A percentile compares a stretch with the other conserved stretches of the same genome.
Evolutionary conservation across 164 flowering plant species (phyloP).

Genomic region (Vitis amurensis): DNA sequence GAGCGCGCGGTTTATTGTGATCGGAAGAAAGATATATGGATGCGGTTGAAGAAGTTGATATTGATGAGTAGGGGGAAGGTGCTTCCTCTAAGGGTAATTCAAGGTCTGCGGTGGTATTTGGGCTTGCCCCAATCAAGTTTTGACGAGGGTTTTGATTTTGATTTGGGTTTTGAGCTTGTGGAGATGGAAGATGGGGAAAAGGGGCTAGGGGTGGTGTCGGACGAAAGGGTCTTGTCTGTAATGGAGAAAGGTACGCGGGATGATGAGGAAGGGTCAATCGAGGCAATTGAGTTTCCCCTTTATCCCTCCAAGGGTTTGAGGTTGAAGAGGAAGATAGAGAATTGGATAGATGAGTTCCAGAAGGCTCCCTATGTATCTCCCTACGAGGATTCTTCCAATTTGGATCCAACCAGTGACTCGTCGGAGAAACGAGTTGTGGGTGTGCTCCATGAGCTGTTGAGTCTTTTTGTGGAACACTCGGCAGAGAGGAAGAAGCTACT

Average conservation of each 20-base stretch:
- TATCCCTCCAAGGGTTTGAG: constrained; percentile 80
- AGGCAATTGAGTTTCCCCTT: constrained; percentile 50
- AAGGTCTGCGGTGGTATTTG: constrained; percentile 80
- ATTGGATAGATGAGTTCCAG: constrained; percentile 76
- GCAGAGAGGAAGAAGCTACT: constrained; percentile 72
- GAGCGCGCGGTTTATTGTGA: constrained; percentile 49
- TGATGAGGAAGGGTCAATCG: constrained; percentile 23
- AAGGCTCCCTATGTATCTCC: constrained; percentile 80
- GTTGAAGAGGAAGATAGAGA: constrained; percentile 65
- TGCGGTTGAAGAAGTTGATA: constrained; percentile 65
- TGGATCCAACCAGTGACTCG: constrained; percentile 60
- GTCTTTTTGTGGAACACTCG: constrained; percentile 77
- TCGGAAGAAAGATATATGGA: constrained; percentile 34
- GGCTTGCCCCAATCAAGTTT: constrained; percentile 48
- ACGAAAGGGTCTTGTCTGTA: constrained; percentile 42
- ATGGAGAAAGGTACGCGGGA: constrained; percentile 38
- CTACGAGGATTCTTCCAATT: constrained; percentile 55
- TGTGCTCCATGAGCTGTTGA: constrained; percentile 78
- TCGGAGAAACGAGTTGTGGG: constrained; percentile 82
- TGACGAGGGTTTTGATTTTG: constrained; percentile 48
- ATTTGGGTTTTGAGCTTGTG: constrained; percentile 48
- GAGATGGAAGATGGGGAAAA: constrained; percentile 67
- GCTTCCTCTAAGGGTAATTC: constrained; percentile 66
- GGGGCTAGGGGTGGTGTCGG: constrained; percentile 50
- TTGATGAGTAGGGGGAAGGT: constrained; percentile 62